Evolutionary conservation across 2,329 filamentous ascomycete species (phyloP).

Genomic region (Tolypocladium nubicola): DNA sequence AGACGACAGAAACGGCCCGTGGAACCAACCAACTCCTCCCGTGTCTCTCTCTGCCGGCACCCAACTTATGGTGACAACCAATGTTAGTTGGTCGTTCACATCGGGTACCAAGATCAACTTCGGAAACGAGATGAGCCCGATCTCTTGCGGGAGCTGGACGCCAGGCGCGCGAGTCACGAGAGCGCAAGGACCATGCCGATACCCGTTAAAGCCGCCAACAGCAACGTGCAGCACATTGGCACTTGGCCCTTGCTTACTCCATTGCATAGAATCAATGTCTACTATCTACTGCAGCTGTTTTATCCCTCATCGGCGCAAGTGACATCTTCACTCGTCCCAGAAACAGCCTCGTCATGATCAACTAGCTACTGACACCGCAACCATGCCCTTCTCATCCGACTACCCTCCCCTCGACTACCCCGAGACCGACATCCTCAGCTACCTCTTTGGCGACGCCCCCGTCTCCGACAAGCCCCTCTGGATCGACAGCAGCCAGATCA

Average conservation of each 20-base stretch:
- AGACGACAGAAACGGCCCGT: not conserved
- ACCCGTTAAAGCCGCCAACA: no score
- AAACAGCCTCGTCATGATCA: not conserved
- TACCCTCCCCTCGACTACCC: constrained; percentile 32
- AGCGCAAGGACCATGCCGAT: no score
- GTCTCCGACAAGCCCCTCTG: constrained; percentile 37
- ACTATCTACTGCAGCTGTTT: not conserved
- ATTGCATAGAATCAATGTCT: no score
- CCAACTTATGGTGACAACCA: not conserved
- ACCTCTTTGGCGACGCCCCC: constrained; percentile 7
- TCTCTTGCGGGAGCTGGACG: not conserved
- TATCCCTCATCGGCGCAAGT: not conserved
- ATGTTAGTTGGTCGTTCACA: not conserved
- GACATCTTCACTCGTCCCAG: not conserved
- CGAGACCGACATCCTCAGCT: constrained; percentile 30
- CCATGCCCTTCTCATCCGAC: constrained; percentile 32
- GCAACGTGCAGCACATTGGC: no score
- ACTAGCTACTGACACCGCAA: not conserved
- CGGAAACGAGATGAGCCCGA: not conserved
- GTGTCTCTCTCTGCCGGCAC: not conserved
- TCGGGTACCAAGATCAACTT: not conserved
- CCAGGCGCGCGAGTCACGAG: no score
- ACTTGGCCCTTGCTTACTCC: no score
- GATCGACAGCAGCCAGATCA: constrained; percentile 37
- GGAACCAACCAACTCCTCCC: not conserved